phyloP scores from a whole-genome alignment of 768 basidiomycete genomes.

The Podaxis sp. region DNA sequence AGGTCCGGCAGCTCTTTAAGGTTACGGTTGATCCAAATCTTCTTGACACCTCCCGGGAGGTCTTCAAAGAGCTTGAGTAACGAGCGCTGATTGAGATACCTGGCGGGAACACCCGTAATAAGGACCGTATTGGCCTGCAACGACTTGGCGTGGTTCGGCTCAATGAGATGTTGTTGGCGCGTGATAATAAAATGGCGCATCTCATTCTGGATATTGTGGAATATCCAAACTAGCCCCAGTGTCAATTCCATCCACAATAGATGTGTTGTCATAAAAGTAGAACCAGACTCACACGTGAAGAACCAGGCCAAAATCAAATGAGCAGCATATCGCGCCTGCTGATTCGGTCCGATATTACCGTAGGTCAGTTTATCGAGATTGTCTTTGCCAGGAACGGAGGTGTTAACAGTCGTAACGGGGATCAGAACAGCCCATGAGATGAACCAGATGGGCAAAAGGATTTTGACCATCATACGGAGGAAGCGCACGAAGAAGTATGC shows the following conservation, averaged over 20 bases:
- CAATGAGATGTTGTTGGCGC: constrained; percentile 82
- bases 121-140: constrained; percentile 91
- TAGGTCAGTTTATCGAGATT: constrained; percentile 76
- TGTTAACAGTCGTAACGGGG: constrained; percentile 66
- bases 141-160: constrained; percentile 67
- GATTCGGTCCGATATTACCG: constrained; percentile 63
- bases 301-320: constrained; percentile 77
- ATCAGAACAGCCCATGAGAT: constrained; percentile 85
- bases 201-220: constrained; percentile 78
- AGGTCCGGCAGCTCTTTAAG: constrained; percentile 85
- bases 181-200: constrained; percentile 78
- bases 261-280: not conserved
- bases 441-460: constrained; percentile 90
- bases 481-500: constrained; percentile 95
- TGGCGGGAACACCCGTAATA: constrained; percentile 82
- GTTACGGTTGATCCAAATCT: constrained; percentile 91
- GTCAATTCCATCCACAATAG: constrained; percentile 1
- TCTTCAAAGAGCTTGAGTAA: constrained; percentile 71
- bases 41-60: constrained; percentile 87
- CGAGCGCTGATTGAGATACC: constrained; percentile 71
- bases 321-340: constrained; percentile 66
- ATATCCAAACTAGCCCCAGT: constrained; percentile 67
- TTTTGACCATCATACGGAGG: constrained; percentile 76
- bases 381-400: constrained; percentile 39
- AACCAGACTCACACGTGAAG: constrained; percentile 65